Base-by-base conservation (phyloP, 164 flowering plant genomes). In the Platanus orientalis region DNA sequence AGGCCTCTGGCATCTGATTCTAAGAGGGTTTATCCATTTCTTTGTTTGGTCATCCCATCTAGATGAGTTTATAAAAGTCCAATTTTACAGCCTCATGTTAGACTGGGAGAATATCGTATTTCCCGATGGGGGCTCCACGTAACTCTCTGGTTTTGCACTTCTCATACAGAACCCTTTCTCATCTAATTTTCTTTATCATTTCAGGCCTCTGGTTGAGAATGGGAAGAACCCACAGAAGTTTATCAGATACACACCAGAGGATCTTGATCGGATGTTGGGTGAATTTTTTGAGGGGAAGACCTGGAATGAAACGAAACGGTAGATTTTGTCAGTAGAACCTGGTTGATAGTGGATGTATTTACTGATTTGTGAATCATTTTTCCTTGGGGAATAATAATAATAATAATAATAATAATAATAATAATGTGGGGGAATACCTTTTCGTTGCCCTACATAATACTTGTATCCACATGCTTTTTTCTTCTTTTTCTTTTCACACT, bases 251-350 rank as follows among this genome's bases (percentile, higher is more conserved):
- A 56, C 69, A 0, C 82, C 93, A 2, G 98, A 91, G 70, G 95
- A 89, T 75, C 83, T 94, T 62, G 98, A 91, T 39, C 81, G 85
- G 16, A 89, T 94, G 93, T 73, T 94, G 57, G 80, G 80, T 51
- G 96, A 94, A 68, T 91, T 94, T 62, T 94, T 94, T 52, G 98
- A 91, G 60, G 96, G 96, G 21, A 94, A 91, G 75, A 84, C 82
- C 27, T 83, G 78, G 84, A 77, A 63, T 57, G 98, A 90, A 52
- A 87, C 49, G 3, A 88, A 74, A 80, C 80, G 92, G 53, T 90
- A 69, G 73, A 42, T 17, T 25, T 40, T 50, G 51, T 50, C 16
- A 24, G 44, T 53, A 36, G 19, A 60, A 54, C 60, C 57, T 64
- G 51, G 17, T 52, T 25, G 28, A 42, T 23, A 29, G 27, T 54